Base-by-base conservation (phyloP, 2,329 filamentous ascomycete genomes). In the Epichloe elymi region DNA sequence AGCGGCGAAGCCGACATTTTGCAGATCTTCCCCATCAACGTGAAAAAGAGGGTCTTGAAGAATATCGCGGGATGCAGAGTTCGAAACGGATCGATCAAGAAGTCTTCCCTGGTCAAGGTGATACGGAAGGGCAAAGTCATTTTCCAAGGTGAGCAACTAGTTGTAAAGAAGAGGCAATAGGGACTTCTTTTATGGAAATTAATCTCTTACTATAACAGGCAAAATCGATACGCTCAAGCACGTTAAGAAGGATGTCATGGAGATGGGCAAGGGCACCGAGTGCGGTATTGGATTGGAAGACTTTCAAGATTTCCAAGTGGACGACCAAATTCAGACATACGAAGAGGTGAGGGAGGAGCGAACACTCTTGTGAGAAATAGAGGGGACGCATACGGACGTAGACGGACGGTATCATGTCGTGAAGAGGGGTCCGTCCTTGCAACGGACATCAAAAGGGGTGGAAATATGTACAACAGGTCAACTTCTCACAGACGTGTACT, bases 201-300 rank as follows among this genome's bases (percentile, higher is more conserved):
- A 20, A 42, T 15, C 3, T 41, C 40, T 0, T 35, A 36, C 20
- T 15, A 26, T 51, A 23, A 30, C 53, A 95, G 91, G 90, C 57
- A 76, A 76, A 48, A 79, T 97, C 42, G 76, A 80, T 17, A 87
- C 87, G 1, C 79, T 98, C 53, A 96, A 93, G 71, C 86, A 94
- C 61, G 81, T 86, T 65, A 96, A 97, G 75, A 94, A 94, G 65
- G 88, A 96, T 57, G 86, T 93, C 33, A 73, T 74, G 44, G 88
- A 95, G 62, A 93, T 95, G 82, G 82, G 82, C 60, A 97, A 95
- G 69, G 90, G 89, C 53, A 80, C 78, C n/a, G 93, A 98, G 68
- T 98, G 93, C 61, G 93, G 93, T 57, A 83, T 98, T 58, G 82
- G 80, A 49, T 91, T 98, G 61, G 81, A 85, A 3, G 77, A 74